Evolutionary conservation across 164 flowering plant species (phyloP).

Genomic region (Dillenia suffruticosa): DNA sequence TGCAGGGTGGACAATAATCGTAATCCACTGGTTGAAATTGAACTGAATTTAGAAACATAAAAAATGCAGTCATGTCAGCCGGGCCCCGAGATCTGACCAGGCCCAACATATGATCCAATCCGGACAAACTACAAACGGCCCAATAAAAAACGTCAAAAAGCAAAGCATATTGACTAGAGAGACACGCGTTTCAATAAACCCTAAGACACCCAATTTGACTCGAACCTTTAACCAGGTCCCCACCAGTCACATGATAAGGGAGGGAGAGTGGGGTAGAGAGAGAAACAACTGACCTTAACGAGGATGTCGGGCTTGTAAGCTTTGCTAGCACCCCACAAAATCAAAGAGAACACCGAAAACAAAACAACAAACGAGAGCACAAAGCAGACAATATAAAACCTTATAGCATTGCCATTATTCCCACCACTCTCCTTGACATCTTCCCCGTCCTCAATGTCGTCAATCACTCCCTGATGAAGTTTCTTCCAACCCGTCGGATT

Average conservation of each 20-base stretch:
- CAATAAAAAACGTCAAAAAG: no score
- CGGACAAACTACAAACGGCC: no score
- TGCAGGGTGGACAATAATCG: no score
- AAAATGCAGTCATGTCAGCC: no score
- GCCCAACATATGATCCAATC: no score
- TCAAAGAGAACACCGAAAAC: constrained; percentile 62
- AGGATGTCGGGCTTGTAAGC: constrained; percentile 48
- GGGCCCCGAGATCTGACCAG: no score
- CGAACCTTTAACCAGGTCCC: constrained; percentile 6
- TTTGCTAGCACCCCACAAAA: constrained; percentile 80
- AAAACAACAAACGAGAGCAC: constrained; percentile 44
- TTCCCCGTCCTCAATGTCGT: constrained; percentile 25
- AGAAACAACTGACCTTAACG: constrained; percentile 51
- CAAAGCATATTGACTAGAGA: no score
- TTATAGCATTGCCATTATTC: constrained; percentile 8
- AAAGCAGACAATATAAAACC: constrained; percentile 42
- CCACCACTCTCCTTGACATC: constrained; percentile 5
- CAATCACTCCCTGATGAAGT: constrained; percentile 26
- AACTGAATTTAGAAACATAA: no score
- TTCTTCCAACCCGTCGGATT: constrained; percentile 35
- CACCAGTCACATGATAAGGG: neutral
- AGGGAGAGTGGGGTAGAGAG: neutral
- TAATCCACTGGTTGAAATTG: no score
- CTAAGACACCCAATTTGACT: neutral
- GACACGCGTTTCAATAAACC: no score